Percentiles rank a stretch among this genome's conserved stretches.
phyloP scores from a whole-genome alignment of 73 alveolate genomes.

The Loxodes magnus region DNA sequence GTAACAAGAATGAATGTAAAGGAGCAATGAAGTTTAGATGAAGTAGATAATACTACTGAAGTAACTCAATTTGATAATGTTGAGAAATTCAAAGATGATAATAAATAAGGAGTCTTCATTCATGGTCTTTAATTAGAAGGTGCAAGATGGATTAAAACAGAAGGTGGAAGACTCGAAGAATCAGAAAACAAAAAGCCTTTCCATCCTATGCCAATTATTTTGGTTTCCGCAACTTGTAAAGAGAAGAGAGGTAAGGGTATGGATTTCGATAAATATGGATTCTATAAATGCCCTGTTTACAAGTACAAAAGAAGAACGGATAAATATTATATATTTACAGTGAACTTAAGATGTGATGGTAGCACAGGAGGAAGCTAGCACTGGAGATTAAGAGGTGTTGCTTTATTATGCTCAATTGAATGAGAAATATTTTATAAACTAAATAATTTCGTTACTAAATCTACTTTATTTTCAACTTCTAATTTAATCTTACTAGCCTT shows the following conservation, averaged over 20 bases:
- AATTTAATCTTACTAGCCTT: no score
- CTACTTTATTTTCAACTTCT: not conserved
- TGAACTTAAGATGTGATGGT: conserved; percentile 84
- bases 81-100: conserved; percentile 55
- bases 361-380: conserved; percentile 71
- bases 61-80: conserved; percentile 62
- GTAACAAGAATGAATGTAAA: conserved; percentile 22
- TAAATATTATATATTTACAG: conserved; percentile 91
- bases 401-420: conserved; percentile 80
- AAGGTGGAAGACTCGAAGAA: conserved; percentile 81
- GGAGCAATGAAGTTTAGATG: conserved; percentile 86
- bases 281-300: conserved; percentile 86
- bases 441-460: not conserved
- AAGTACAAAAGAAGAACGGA: conserved; percentile 88
- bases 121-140: conserved; percentile 98
- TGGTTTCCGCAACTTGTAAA: conserved; percentile 54
- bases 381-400: conserved; percentile 94
- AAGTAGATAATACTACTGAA: conserved; percentile 72
- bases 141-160: conserved; percentile 90
- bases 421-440: conserved; percentile 34
- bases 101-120: conserved; percentile 84
- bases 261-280: conserved; percentile 35
- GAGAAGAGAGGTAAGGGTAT: conserved; percentile 42
- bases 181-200: conserved; percentile 74
- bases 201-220: conserved; percentile 69